A percentile compares a stretch with the other conserved stretches of the same genome.
Evolutionary conservation across 306 rosid genomes (phyloP).

Genomic region (Gastrolobium bilobum): DNA sequence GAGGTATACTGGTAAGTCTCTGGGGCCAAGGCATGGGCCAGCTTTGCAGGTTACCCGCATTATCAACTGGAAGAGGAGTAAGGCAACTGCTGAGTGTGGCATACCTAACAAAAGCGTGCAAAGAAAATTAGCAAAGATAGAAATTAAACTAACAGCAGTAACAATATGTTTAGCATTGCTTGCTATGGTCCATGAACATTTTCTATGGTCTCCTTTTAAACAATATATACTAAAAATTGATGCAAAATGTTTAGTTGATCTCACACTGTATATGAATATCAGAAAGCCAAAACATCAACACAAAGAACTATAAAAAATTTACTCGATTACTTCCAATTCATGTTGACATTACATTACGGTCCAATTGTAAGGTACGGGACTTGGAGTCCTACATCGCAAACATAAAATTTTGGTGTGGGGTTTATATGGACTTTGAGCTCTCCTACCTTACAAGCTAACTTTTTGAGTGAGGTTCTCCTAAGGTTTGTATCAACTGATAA

Average conservation of each 20-base stretch:
- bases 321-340: not conserved
- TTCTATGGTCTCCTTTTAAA: constrained; percentile 13
- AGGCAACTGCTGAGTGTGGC: constrained; percentile 67
- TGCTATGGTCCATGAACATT: constrained; percentile 24
- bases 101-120: constrained; percentile 59
- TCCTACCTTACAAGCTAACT: no score
- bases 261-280: not conserved
- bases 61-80: constrained; percentile 65
- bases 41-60: constrained; percentile 51
- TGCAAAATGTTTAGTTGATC: not conserved
- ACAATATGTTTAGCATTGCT: constrained; percentile 10
- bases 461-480: no score
- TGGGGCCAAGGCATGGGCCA: constrained; percentile 88
- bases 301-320: not conserved
- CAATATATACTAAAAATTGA: not conserved
- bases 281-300: constrained; percentile 21
- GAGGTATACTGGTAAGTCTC: constrained; percentile 74
- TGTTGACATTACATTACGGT: not conserved
- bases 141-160: not conserved
- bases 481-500: no score
- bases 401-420: no score
- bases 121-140: constrained; percentile 42
- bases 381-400: no score
- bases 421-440: no score
- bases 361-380: no score